Evolutionary conservation across 495 filamentous ascomycete species (phyloP), one percentile per base, ranked within the genome.

Genomic region (Alectoria sarmentosa): DNA sequence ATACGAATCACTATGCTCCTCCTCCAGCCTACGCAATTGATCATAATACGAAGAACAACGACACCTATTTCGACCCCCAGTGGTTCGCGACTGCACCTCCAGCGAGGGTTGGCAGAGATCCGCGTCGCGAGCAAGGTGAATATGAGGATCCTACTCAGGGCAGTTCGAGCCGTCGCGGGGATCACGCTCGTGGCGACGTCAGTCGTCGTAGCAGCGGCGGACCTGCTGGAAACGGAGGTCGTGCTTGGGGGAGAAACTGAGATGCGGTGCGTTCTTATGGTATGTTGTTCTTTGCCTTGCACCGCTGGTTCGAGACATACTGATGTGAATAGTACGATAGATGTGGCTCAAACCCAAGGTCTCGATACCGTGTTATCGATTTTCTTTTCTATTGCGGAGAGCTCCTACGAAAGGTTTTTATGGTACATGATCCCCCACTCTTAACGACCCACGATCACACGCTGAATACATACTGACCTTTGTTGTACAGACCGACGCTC

Each of bases 31-130:
- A 39, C 10, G 62, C 52, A 8, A 44, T 64, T 42, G 39, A 58
- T 14, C 62, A 64, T 2, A n/a, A 38, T 15, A 19, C 62, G 1
- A n/a, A 36, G 2, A 56, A 42, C 0, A 21, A 64, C 30, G 7
- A 48, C 14, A 58, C 38, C n/a, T 26, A 58, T 2, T 64, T 64
- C 26, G 54, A 64, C 13, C 37, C 37, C 13, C 52, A 38, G 3
- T 64, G 52, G 62, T 39, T 44, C 42, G 58, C 58, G 6, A 60
- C 38, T 7, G 56, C 37, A 7, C 62, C 62, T 19, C 62, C 62
- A 1, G 21, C 62, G 9, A 54, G 62, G 11, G 62, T 64, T 6
- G 54, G 37, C 9, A 36, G 62, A 2, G 62, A 64, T 23, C 62
- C 62, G 0, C 28, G 62, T 5, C 19, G 60, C 13, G 34, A 55